Conservation (phyloP, 1,139 yeast genomes). For the Suhomyces kunorum region DNA sequence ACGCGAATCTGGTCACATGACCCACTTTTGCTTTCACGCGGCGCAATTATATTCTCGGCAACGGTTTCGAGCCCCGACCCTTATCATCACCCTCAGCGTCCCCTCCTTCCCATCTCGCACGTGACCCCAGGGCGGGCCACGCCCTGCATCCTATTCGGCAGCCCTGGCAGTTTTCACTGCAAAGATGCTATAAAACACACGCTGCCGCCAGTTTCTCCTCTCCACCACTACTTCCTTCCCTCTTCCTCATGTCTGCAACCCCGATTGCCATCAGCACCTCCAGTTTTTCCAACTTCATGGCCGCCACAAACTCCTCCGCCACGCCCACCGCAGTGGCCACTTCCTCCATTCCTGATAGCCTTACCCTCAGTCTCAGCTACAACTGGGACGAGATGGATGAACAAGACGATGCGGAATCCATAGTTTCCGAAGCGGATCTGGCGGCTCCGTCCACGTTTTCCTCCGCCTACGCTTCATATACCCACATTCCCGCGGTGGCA, state of each 20-base stretch:
- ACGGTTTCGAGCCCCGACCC: background rate
- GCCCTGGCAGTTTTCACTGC: too few relatives aligned
- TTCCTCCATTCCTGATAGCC: conserved; percentile 8
- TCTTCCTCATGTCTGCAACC: conserved; percentile 6
- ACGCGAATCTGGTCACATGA: background rate
- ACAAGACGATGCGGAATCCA: conserved; percentile 13
- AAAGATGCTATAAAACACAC: background rate
- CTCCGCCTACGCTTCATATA: conserved; percentile 3
- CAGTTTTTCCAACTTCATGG: background rate
- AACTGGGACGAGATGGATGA: conserved; percentile 16
- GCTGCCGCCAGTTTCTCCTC: background rate
- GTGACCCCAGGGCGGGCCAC: conserved; percentile 9
- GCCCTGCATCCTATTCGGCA: conserved; percentile 1
- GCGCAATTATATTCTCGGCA: background rate
- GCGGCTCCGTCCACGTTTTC: background rate
- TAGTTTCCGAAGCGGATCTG: conserved; percentile 12
- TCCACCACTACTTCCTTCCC: background rate
- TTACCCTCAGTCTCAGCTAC: conserved; percentile 11
- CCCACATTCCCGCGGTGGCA: background rate
- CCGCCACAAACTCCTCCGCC: conserved; percentile 2
- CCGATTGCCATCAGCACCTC: conserved; percentile 9
- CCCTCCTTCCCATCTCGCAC: background rate
- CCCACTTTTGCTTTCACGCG: background rate
- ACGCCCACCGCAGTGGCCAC: conserved; percentile 8
- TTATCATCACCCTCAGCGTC: too few relatives aligned